Conservation (phyloP, 495 filamentous ascomycete species). For the Podospora tetraspora region DNA sequence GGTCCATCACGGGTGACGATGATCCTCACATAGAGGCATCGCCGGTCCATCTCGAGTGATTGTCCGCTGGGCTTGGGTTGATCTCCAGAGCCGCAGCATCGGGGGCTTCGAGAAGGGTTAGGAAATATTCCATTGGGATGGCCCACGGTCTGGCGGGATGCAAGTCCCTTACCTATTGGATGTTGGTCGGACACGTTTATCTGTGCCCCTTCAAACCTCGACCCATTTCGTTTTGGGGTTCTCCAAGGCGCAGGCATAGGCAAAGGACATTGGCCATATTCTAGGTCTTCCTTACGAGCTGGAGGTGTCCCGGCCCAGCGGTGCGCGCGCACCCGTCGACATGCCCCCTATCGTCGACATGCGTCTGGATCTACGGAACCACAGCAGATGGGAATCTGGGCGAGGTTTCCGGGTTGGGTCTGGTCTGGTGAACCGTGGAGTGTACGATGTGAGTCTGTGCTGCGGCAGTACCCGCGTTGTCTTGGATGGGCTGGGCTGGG, state of each 20-base stretch:
- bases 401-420: neutral
- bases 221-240: neutral
- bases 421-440: neutral
- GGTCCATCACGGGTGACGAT: neutral
- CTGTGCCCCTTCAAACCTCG: neutral
- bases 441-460: neutral
- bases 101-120: neutral
- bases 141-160: too few relatives aligned
- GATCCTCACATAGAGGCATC: neutral
- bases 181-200: neutral
- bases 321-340: neutral
- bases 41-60: neutral
- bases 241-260: too few relatives aligned
- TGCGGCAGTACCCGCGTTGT: neutral
- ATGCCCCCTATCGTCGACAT: neutral
- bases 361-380: neutral
- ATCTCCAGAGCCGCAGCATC: neutral
- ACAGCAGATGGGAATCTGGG: neutral
- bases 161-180: too few relatives aligned
- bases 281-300: neutral
- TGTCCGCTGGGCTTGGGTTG: neutral
- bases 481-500: neutral
- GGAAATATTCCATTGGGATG: neutral
- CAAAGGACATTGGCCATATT: neutral
- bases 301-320: neutral